Conservation (phyloP, 192 early-diverging fungal species). For the Gonapodya prolifera region DNA sequence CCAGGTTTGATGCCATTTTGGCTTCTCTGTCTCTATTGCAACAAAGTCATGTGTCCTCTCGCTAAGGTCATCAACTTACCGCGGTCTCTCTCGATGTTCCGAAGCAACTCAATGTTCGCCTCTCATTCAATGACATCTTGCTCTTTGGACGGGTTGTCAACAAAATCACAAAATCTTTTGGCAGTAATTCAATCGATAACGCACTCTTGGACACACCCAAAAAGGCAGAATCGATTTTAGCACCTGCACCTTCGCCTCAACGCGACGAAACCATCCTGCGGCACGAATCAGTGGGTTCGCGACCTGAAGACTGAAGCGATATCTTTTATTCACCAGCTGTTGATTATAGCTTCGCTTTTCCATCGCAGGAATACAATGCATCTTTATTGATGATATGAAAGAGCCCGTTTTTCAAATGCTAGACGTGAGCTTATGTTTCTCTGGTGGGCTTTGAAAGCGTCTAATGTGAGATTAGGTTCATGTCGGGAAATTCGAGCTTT, state of each 20-base stretch:
- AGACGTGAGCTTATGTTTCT: neutral
- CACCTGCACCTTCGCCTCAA: neutral
- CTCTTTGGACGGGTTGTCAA: neutral
- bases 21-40: neutral
- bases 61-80: neutral
- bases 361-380: slow-evolving; percentile 54
- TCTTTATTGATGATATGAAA: slow-evolving; percentile 90
- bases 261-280: too few relatives aligned
- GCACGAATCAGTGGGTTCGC: neutral
- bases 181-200: neutral
- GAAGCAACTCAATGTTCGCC: neutral
- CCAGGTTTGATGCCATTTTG: slow-evolving; percentile 22
- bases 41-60: slow-evolving; percentile 6
- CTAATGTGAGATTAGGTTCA: slow-evolving; percentile 56
- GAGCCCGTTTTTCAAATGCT: slow-evolving; percentile 16
- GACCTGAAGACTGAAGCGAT: too few relatives aligned
- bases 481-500: slow-evolving; percentile 64
- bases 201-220: neutral
- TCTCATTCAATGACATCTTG: neutral
- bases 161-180: neutral
- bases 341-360: slow-evolving; percentile 31
- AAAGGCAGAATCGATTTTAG: neutral
- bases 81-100: neutral
- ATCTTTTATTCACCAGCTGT: too few relatives aligned
- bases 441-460: too few relatives aligned